These are phyloP conservation scores for Pseudopyricularia cyperi DNA, from an alignment of 2,329 filamentous ascomycete genomes.

Conservation along the genomic window DNA sequence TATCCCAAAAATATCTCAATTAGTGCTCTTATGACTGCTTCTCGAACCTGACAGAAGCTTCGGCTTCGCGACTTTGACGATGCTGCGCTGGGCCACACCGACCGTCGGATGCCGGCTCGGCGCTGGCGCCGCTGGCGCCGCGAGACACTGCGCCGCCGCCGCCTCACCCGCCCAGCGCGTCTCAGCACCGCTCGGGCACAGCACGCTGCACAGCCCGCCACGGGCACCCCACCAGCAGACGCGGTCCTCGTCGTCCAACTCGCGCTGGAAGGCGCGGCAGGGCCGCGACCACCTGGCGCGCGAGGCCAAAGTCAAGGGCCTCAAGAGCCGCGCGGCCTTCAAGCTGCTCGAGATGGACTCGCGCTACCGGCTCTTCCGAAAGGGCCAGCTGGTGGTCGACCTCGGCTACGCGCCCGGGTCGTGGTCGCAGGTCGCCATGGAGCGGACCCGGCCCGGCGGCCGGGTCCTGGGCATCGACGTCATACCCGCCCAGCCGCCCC, in stretches of 20 bases:
- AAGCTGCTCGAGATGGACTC: constrained; percentile 82
- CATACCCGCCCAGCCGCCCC: constrained; percentile 81
- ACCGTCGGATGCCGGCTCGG: not conserved
- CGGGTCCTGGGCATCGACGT: constrained; percentile 86
- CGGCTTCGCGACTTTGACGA: not conserved
- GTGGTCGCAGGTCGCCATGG: constrained; percentile 70
- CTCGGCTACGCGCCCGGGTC: constrained; percentile 68
- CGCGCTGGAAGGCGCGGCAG: constrained; percentile 73
- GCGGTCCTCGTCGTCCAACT: constrained; percentile 43
- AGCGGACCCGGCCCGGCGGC: constrained; percentile 62
- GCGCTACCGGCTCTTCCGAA: constrained; percentile 66
- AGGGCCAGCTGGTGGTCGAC: constrained; percentile 79
- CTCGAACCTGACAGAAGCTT: not conserved
- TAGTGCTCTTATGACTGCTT: not conserved
- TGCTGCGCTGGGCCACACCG: not conserved
- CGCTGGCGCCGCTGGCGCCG: not conserved
- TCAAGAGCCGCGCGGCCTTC: constrained; percentile 87
- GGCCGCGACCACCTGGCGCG: constrained; percentile 57
- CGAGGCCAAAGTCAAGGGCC: constrained; percentile 62
- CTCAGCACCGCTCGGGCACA: not conserved
- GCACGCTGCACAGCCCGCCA: not conserved
- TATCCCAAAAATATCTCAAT: not conserved
- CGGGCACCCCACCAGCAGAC: not conserved
- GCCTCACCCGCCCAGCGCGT: not conserved
- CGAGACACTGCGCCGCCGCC: not conserved